Evolutionary conservation across 192 early-diverging fungal genomes (phyloP).

Genomic region (Chytriomyces sp.): DNA sequence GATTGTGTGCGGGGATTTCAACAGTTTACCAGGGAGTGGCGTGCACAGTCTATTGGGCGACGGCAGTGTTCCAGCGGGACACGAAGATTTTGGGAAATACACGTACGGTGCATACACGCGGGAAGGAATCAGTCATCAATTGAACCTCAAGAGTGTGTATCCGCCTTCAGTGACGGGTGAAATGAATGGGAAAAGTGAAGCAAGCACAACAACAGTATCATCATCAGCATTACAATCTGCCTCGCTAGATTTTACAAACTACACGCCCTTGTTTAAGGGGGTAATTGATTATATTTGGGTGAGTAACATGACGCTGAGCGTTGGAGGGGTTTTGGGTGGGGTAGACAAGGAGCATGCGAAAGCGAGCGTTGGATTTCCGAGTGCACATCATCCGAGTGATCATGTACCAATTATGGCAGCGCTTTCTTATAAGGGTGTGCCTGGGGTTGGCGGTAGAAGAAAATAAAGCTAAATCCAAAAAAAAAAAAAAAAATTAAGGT

Average conservation of each 20-base stretch:
- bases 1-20: slow-evolving; percentile 93
- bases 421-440: slow-evolving; percentile 14
- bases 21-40: slow-evolving; percentile 86
- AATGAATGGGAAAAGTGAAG: too few species aligned
- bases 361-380: slow-evolving; percentile 84
- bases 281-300: slow-evolving; percentile 92
- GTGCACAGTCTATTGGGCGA: slow-evolving; percentile 89
- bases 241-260: slow-evolving; percentile 83
- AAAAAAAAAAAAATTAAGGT: too few species aligned
- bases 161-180: slow-evolving; percentile 22
- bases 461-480: background rate
- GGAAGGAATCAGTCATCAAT: slow-evolving; percentile 80
- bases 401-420: slow-evolving; percentile 56
- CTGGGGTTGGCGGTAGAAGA: background rate
- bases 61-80: slow-evolving; percentile 78
- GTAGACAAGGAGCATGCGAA: slow-evolving; percentile 61
- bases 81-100: slow-evolving; percentile 80
- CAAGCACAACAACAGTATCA: too few species aligned
- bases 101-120: slow-evolving; percentile 84
- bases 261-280: slow-evolving; percentile 77
- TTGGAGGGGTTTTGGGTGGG: too few species aligned
- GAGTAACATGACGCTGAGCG: too few species aligned
- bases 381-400: slow-evolving; percentile 73
- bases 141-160: slow-evolving; percentile 85
- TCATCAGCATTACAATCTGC: too few species aligned